Base-by-base conservation (phyloP, 805 yeast genomes). In the Priceomyces melissophilus region DNA sequence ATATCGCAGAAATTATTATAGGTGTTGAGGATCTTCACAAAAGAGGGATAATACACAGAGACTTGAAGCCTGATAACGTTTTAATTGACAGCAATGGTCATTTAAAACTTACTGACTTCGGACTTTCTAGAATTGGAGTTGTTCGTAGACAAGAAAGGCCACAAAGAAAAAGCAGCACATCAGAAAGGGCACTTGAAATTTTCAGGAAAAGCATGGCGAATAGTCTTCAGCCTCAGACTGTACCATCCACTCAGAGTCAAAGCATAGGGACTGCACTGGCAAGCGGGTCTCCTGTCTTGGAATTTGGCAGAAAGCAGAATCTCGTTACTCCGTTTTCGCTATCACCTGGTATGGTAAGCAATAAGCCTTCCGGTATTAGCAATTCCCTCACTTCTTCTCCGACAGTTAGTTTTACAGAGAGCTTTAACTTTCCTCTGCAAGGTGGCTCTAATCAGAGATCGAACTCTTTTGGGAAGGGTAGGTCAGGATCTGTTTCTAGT, bases 101-200 rank as follows among this genome's bases (percentile, higher is more conserved):
- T 64, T 61, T 93, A 46, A 93, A 93, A 61, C 66, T 95, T 45
- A 90, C 97, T 1, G 99, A 93, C 64, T 93, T 93, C 69, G 99
- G 99, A 1, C 73, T 93, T 33, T 86, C 96, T 7, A 73, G 95
- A 57, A 81, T 89, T 72, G 97, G 97, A 25, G 76, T 90, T 33
- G 78, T 88, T 29, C 84, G 88, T 30, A 79, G 97, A 61, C 96
- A 89, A 55, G 55, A 54, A 3, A 73, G 76, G 20, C 53, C 55
- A 16, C 70, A 68, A 31, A 49, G 76, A 11, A 68, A 67, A 35
- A 68, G 73, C 46, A 65, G 73, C 43, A 54, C 69, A 1, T 58
- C 69, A 4, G 76, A 71, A 37, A 69, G 64, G 43, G 69, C 66
- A 2, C 66, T 70, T 30, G 75, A 70, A 37, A 43, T 61, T 11